Base-by-base conservation (phyloP, 2,329 filamentous ascomycete species). In the Colletotrichum nymphaeae region DNA sequence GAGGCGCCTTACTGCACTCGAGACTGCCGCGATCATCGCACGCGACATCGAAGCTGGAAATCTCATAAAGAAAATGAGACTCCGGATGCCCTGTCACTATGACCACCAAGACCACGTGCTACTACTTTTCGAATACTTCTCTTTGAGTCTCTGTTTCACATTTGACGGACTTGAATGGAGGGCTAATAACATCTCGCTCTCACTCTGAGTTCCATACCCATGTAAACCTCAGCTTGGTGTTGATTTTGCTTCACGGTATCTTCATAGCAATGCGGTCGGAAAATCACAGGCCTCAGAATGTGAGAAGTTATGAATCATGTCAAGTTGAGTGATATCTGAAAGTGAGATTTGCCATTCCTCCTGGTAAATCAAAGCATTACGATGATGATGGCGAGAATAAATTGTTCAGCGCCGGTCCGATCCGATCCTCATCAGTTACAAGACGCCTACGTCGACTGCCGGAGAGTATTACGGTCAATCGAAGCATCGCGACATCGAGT, bases 61-160 rank as follows among this genome's bases (percentile, higher is more conserved):
- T 49, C 42, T 42, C 37, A 19, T 3, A 5, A 2, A 9, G 7
- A 7, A 9, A 3, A 5, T 49, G 8, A 11, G 19, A 49, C 8
- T 22, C 42, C 16, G 19, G 8, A 19, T 22, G 8, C 42, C 8
- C 19, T 9, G 22, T 5, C 0, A 7, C 19, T 5, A 9, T 49
- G 19, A 3, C 3, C 19, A 0, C 22, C 3, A 9, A 4, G 3
- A 1, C 8, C 9, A 4, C 19, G 16, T n/a, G 1, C 7, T n/a
- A 46, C 5, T 1, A 3, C 42, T n/a, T 19, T 19, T 8, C 3
- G 4, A 9, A 46, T n/a, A 0, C 16, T 46, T 46, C 8, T 6
- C 6, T 46, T 8, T 4, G 1, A 0, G 42, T 46, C 42, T 46
- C 3, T 46, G 0, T 7, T 3, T 9, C 42, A 42, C 19, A 32